Evolutionary conservation across 2,329 filamentous ascomycete species (phyloP).

Genomic region (Lasiodiplodia sp.): DNA sequence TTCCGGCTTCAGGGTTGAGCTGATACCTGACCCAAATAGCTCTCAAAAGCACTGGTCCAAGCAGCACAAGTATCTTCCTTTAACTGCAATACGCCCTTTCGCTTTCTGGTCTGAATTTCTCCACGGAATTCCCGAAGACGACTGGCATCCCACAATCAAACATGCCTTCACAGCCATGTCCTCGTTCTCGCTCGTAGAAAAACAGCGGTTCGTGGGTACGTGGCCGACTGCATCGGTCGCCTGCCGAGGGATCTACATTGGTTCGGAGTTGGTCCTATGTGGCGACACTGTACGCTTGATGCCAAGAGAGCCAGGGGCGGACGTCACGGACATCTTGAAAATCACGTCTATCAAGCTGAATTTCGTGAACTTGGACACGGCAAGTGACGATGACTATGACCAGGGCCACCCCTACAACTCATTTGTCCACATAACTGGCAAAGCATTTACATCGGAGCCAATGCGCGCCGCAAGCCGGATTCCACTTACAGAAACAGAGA

Average conservation of each 20-base stretch:
- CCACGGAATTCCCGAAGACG: conserved; percentile 45
- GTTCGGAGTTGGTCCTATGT: conserved; percentile 61
- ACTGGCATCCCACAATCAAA: conserved; percentile 62
- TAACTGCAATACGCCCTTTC: conserved; percentile 64
- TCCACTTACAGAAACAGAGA: conserved; percentile 4
- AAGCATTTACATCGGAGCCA: conserved; percentile 41
- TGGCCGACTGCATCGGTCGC: conserved; percentile 64
- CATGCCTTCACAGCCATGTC: conserved; percentile 62
- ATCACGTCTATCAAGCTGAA: conserved; percentile 62
- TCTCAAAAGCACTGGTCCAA: conserved; percentile 59
- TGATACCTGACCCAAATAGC: conserved; percentile 59
- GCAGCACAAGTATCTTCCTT: conserved; percentile 62
- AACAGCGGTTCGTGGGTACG: conserved; percentile 58
- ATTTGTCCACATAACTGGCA: conserved; percentile 58
- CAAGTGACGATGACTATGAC: conserved; percentile 55
- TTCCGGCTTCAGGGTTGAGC: conserved; percentile 65
- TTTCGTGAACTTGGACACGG: conserved; percentile 56
- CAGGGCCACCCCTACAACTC: conserved; percentile 56
- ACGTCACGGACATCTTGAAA: conserved; percentile 60
- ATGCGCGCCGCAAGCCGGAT: conserved; percentile 32
- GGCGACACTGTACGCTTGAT: conserved; percentile 63
- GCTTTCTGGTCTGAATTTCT: conserved; percentile 61
- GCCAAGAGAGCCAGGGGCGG: conserved; percentile 35
- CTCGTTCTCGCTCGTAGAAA: conserved; percentile 61
- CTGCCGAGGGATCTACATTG: conserved; percentile 63